A percentile compares a stretch with the other conserved stretches of the same genome.
Evolutionary conservation across 2,329 filamentous ascomycete species (phyloP).

Genomic region (Cladosporium cucumerinum): DNA sequence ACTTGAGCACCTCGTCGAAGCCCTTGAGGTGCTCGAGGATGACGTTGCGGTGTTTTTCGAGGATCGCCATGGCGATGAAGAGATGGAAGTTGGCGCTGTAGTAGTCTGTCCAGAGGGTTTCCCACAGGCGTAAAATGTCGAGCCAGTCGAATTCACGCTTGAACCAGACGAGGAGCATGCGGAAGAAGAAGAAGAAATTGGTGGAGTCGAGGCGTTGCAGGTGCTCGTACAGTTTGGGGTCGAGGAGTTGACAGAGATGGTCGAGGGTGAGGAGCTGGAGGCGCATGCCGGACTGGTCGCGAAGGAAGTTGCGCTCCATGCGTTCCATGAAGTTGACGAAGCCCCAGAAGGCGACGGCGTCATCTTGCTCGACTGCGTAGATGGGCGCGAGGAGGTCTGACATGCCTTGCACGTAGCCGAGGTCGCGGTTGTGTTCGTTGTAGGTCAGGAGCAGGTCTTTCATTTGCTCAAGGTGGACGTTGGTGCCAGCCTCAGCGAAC

Average conservation of each 20-base stretch:
- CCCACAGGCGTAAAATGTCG: slow-evolving; percentile 86
- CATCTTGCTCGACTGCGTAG: slow-evolving; percentile 96
- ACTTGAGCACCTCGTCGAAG: slow-evolving; percentile 97
- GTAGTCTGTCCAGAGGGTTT: slow-evolving; percentile 90
- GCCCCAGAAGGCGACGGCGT: slow-evolving; percentile 93
- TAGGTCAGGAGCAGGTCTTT: slow-evolving; percentile 99
- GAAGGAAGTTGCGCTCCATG: slow-evolving; percentile 95
- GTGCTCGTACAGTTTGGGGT: slow-evolving; percentile 88
- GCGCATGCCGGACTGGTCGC: slow-evolving; percentile 95
- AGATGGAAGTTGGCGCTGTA: slow-evolving; percentile 86
- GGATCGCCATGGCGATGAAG: slow-evolving; percentile 87
- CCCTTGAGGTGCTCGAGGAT: slow-evolving; percentile 92
- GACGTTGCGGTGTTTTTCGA: slow-evolving; percentile 93
- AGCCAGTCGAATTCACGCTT: slow-evolving; percentile 93
- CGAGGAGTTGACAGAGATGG: slow-evolving; percentile 93
- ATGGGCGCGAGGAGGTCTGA: slow-evolving; percentile 93
- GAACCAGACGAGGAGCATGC: slow-evolving; percentile 98
- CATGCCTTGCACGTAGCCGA: slow-evolving; percentile 99
- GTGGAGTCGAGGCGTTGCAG: slow-evolving; percentile 88
- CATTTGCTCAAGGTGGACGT: slow-evolving; percentile 96
- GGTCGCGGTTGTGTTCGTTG: slow-evolving; percentile 92
- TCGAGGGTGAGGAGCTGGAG: slow-evolving; percentile 86
- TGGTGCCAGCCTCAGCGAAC: slow-evolving; percentile 88
- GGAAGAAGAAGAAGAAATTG: slow-evolving; percentile 99
- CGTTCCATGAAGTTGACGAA: slow-evolving; percentile 96